Evolutionary conservation across 2,329 filamentous ascomycete species (phyloP), one percentile per base, ranked within the genome.

Genomic region (Fusarium redolens): DNA sequence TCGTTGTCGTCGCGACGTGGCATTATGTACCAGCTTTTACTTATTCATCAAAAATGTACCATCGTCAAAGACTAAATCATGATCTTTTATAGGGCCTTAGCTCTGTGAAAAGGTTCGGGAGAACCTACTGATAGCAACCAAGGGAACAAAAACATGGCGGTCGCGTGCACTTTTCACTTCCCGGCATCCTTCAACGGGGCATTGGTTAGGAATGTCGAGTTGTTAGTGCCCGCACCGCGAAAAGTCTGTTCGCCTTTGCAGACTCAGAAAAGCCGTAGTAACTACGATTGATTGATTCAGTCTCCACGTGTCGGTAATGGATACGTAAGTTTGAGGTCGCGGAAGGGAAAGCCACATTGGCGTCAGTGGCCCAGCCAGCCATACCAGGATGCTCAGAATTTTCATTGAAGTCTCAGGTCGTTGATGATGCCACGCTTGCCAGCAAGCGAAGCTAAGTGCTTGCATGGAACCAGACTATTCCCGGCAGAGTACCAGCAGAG

Each of bases 91-190:
- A 51, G 43, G 43, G 38, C 37, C 43, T 51, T 40, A 40, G 35
- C 58, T 52, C 22, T 47, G 30, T 28, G 40, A 43, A 22, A 50
- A 54, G 51, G 40, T 30, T 44, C 31, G 20, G 61, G 45, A 56
- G 60, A 57, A 28, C 35, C 43, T 41, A 38, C 25, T 25, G 38
- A 41, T 15, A 52, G 28, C 25, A 58, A 22, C 43, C n/a, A 48
- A 51, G 51, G n/a, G 30, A 51, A 51, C 30, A 65, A n/a, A n/a
- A 31, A 55, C n/a, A 52, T 41, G 44, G 44, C 51, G 47, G 50
- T 73, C 70, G 66, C 62, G 62, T 73, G 58, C 62, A 55, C 28
- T 64, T 70, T 65, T 63, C 41, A 61, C 54, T 73, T 73, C 63
- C 56, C 25, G 47, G 41, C 35, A 73, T 65, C 33, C 13, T 43